Evolutionary conservation across 345 rosid species (phyloP).

Genomic region (Geranium brycei): DNA sequence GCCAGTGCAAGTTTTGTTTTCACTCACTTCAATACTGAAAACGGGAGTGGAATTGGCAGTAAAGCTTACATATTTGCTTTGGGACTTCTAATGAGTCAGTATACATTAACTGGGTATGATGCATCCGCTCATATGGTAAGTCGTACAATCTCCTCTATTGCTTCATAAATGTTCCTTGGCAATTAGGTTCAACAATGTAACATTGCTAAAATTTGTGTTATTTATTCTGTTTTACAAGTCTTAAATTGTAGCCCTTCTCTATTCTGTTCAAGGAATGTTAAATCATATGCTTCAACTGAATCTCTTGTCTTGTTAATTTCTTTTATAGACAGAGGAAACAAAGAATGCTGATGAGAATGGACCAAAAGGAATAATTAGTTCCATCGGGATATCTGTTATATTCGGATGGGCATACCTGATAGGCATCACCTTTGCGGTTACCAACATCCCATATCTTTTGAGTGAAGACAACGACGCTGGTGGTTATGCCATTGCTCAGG

Average conservation of each 20-base stretch:
- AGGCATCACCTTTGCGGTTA: slow-evolving; percentile 80
- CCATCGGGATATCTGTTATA: slow-evolving; percentile 76
- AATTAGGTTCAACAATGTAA: too few species aligned
- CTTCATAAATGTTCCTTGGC: background rate
- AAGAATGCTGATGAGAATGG: slow-evolving; percentile 82
- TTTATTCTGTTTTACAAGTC: too few species aligned
- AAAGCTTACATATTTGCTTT: slow-evolving; percentile 66
- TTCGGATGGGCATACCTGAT: slow-evolving; percentile 92
- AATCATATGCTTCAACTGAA: too few species aligned
- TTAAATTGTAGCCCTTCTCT: too few species aligned
- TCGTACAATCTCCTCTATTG: slow-evolving; percentile 3
- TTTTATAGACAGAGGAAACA: slow-evolving; percentile 83
- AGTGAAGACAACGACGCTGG: slow-evolving; percentile 68
- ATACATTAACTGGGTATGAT: slow-evolving; percentile 83
- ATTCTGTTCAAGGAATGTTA: too few species aligned
- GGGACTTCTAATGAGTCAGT: slow-evolving; percentile 93
- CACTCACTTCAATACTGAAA: slow-evolving; percentile 73
- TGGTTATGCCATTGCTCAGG: slow-evolving; percentile 85
- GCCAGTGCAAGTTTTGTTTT: slow-evolving; percentile 82
- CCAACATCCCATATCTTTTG: slow-evolving; percentile 61
- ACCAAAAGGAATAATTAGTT: slow-evolving; percentile 73
- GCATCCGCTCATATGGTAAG: slow-evolving; percentile 97
- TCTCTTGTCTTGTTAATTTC: slow-evolving; percentile 2
- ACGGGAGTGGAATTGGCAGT: slow-evolving; percentile 51
- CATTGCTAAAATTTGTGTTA: too few species aligned